A percentile compares a stretch with the other conserved stretches of the same genome.
These are phyloP conservation scores for Aegilops bicornis DNA, from an alignment of 176 grass and related monocot genomes.

Conservation along the genomic window DNA sequence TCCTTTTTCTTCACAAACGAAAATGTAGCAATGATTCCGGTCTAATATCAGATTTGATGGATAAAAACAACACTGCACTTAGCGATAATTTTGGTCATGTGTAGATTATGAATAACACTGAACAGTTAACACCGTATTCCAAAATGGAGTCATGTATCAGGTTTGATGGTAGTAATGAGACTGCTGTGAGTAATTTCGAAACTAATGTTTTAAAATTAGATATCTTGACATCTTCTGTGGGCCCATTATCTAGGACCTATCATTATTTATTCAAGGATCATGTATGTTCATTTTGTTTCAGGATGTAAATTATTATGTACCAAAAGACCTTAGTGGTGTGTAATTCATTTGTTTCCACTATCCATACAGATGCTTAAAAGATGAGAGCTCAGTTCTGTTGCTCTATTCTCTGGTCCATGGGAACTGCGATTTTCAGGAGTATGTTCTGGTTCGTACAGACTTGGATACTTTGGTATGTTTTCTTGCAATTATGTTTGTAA, in stretches of 20 bases:
- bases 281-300: neutral
- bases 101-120: neutral
- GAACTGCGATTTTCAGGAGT: conserved; percentile 95
- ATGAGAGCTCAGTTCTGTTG: conserved; percentile 82
- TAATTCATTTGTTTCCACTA: conserved; percentile 24
- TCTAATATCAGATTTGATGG: neutral
- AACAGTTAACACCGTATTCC: neutral
- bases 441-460: conserved; percentile 97
- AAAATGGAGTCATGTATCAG: conserved; percentile 1
- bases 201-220: conserved; percentile 1
- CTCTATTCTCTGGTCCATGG: conserved; percentile 97
- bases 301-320: conserved; percentile 1
- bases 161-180: conserved; percentile 5
- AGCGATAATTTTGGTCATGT: neutral
- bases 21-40: neutral
- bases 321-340: neutral
- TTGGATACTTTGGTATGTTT: conserved; percentile 92
- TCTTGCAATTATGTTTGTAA: conserved; percentile 22
- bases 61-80: conserved; percentile 15
- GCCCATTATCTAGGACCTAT: neutral
- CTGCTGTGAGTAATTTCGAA: neutral
- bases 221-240: neutral
- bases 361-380: conserved; percentile 68
- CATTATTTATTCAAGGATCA: conserved; percentile 10
- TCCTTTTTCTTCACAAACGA: conserved; percentile 10